These are phyloP conservation scores for Fusarium sp. DNA, from an alignment of 2,329 filamentous ascomycete genomes.

Conservation along the genomic window DNA sequence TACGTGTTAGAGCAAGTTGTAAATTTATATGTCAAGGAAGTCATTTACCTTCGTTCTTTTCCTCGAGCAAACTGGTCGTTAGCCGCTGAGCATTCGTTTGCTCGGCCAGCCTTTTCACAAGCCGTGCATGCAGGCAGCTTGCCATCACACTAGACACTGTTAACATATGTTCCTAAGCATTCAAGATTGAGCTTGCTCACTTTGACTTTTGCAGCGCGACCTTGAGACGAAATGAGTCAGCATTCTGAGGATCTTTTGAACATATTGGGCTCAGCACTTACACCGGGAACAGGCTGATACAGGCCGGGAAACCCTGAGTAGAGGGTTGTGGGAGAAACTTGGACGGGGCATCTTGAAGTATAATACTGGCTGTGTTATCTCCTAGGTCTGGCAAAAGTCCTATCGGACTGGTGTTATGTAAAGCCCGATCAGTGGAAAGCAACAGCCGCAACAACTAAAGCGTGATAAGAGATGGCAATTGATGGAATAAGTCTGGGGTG, in stretches of 20 bases:
- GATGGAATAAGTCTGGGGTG: conserved; percentile 26
- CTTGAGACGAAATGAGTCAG: conserved; percentile 43
- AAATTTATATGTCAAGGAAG: neutral
- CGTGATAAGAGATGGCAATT: conserved; percentile 21
- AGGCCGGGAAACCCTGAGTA: conserved; percentile 79
- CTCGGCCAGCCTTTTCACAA: conserved; percentile 89
- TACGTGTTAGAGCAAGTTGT: conserved; percentile 14
- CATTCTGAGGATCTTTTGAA: neutral
- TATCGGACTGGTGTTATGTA: neutral
- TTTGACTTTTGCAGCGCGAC: conserved; percentile 93
- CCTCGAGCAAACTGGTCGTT: conserved; percentile 96
- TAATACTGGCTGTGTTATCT: neutral
- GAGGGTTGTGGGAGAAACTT: conserved; percentile 65
- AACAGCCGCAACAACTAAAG: conserved; percentile 7
- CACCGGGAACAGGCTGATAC: conserved; percentile 85
- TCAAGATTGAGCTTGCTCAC: conserved; percentile 51
- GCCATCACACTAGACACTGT: conserved; percentile 79
- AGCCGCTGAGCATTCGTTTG: conserved; percentile 88
- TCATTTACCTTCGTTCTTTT: conserved; percentile 83
- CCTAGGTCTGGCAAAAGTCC: neutral
- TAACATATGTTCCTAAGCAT: conserved; percentile 5
- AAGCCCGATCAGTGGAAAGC: neutral
- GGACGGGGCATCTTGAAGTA: conserved; percentile 55
- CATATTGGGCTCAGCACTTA: conserved; percentile 47
- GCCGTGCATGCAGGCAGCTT: conserved; percentile 95